Evolutionary conservation across 192 early-diverging fungal species (phyloP).

Genomic region (Tieghemiomyces parasiticus): DNA sequence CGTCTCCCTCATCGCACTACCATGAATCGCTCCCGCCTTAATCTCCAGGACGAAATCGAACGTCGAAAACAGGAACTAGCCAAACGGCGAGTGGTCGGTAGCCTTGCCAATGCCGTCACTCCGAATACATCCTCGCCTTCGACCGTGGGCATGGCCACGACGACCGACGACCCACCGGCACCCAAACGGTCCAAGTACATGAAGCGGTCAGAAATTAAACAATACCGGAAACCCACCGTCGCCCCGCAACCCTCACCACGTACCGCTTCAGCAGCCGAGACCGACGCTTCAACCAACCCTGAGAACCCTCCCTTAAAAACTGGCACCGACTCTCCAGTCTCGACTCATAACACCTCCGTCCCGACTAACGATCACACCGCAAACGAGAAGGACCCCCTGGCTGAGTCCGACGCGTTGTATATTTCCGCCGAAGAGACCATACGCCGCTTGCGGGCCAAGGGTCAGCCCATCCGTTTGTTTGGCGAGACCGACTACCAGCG

Average conservation of each 20-base stretch:
- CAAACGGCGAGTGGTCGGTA: background rate
- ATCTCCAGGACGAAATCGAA: conserved; percentile 4
- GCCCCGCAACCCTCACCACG: background rate
- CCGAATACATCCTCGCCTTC: background rate
- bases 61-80: background rate
- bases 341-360: background rate
- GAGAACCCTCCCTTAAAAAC: background rate
- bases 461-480: conserved; percentile 85
- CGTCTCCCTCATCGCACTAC: too few species aligned
- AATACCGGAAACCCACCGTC: background rate
- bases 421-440: conserved; percentile 63
- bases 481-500: conserved; percentile 75
- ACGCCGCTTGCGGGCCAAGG: conserved; percentile 65
- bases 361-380: conserved; percentile 12
- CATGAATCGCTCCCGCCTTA: too few species aligned
- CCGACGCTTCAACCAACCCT: background rate
- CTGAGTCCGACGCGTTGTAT: conserved; percentile 24
- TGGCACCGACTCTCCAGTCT: background rate
- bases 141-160: background rate
- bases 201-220: conserved; percentile 2
- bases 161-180: background rate
- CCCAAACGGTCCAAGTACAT: background rate
- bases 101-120: too few species aligned
- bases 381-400: background rate
- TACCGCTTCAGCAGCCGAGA: conserved; percentile 5